Percentiles rank a stretch among this genome's conserved stretches.
Conservation (phyloP, 352 stramenopile species). For the Phytophthora constricta region DNA sequence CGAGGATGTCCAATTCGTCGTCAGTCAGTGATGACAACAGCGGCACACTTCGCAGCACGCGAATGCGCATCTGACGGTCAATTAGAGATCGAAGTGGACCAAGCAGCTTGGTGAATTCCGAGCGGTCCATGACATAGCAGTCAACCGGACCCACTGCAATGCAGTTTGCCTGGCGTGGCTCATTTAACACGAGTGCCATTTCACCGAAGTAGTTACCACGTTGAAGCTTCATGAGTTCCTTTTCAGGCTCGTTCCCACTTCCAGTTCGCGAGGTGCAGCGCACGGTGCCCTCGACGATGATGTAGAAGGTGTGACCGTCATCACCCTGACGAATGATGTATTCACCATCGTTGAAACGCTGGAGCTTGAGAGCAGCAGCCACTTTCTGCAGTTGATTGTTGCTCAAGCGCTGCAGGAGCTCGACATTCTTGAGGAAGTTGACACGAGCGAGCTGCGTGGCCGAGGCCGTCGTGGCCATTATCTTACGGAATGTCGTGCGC, state of each 20-base stretch:
- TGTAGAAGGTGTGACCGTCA: conserved; percentile 97
- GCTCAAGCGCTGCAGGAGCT: conserved; percentile 91
- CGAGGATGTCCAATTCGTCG: conserved; percentile 89
- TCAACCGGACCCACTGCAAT: conserved; percentile 81
- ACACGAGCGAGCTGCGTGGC: conserved; percentile 79
- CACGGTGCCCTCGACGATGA: conserved; percentile 95
- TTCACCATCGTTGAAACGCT: conserved; percentile 89
- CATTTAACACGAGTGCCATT: conserved; percentile 88
- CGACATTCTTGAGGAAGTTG: conserved; percentile 95
- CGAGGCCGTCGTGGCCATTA: conserved; percentile 82
- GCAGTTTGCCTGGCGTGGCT: conserved; percentile 88
- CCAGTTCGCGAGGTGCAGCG: conserved; percentile 66
- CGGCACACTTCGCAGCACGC: conserved; percentile 92
- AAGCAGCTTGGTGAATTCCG: conserved; percentile 90
- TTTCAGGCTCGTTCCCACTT: conserved; percentile 58
- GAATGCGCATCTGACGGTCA: conserved; percentile 91
- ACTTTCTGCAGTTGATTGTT: conserved; percentile 89
- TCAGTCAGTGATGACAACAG: conserved; percentile 90
- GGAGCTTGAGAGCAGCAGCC: conserved; percentile 81
- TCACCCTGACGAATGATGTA: conserved; percentile 95
- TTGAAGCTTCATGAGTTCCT: conserved; percentile 80
- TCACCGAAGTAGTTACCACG: conserved; percentile 90
- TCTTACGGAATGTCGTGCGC: conserved; percentile 83
- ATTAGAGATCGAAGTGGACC: conserved; percentile 77
- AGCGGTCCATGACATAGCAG: conserved; percentile 92